These are phyloP conservation scores for Lavandula angustifolia DNA, from an alignment of 257 asterid genomes.

Conservation along the genomic window DNA sequence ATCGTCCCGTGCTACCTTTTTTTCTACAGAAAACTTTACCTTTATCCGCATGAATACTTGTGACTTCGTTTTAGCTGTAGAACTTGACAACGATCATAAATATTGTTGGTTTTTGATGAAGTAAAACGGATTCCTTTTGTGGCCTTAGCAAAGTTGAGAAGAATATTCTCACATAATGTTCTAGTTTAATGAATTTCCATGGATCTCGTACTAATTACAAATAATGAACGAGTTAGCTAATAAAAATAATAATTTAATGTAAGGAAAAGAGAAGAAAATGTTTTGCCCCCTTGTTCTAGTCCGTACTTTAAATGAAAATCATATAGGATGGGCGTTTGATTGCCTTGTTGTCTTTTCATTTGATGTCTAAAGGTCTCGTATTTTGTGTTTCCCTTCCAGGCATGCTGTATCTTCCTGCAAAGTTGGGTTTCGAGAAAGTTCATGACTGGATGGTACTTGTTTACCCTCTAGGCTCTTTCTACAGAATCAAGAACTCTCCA, in stretches of 20 bases:
- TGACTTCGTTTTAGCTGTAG: slow-evolving; percentile 11
- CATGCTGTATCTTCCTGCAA: slow-evolving; percentile 86
- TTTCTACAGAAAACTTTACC: slow-evolving; percentile 1
- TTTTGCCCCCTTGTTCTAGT: background rate
- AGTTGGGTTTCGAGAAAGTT: slow-evolving; percentile 94
- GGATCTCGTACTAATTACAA: background rate
- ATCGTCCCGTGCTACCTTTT: background rate
- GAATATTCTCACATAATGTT: slow-evolving; percentile 17
- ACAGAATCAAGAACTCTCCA: background rate
- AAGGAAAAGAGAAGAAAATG: background rate
- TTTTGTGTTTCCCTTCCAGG: slow-evolving; percentile 53
- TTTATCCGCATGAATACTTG: background rate
- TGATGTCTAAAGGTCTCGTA: slow-evolving; percentile 24
- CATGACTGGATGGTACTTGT: slow-evolving; percentile 94
- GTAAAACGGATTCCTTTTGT: slow-evolving; percentile 14
- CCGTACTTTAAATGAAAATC: background rate
- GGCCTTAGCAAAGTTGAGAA: background rate
- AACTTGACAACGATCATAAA: background rate
- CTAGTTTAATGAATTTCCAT: slow-evolving; percentile 1
- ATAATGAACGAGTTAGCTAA: background rate
- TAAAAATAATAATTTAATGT: background rate
- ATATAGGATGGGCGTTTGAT: background rate
- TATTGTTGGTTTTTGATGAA: background rate
- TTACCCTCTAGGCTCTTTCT: slow-evolving; percentile 28
- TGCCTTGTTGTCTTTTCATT: background rate